phyloP scores from a whole-genome alignment of 2,329 filamentous ascomycete genomes.

The Alternaria triticimaculans region DNA sequence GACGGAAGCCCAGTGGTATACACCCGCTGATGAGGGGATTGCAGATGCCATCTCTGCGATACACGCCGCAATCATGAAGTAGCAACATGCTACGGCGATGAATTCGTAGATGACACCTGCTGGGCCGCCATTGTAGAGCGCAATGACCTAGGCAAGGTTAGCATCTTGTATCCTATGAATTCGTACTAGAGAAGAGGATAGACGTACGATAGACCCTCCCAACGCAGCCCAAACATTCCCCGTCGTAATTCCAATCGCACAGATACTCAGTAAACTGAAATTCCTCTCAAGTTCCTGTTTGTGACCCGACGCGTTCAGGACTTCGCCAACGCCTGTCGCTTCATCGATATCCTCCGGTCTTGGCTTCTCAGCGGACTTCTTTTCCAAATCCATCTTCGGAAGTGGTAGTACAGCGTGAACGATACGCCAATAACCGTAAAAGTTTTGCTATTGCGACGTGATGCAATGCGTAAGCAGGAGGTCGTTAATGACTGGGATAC shows the following conservation, averaged over 20 bases:
- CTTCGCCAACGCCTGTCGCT: conserved; percentile 36
- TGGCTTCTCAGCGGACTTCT: conserved; percentile 19
- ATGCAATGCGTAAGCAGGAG: neutral
- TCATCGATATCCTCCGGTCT: conserved; percentile 23
- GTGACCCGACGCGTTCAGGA: conserved; percentile 60
- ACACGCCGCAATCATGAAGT: conserved; percentile 58
- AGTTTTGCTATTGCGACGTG: neutral
- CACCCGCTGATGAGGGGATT: conserved; percentile 52
- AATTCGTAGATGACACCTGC: conserved; percentile 57
- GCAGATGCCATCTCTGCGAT: conserved; percentile 59
- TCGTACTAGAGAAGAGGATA: conserved; percentile 13
- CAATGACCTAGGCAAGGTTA: conserved; percentile 38
- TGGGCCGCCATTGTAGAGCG: conserved; percentile 55
- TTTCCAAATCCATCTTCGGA: conserved; percentile 10
- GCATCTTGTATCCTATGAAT: neutral
- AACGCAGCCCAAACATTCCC: conserved; percentile 54
- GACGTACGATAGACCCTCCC: conserved; percentile 57
- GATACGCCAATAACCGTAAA: neutral
- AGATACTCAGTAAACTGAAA: conserved; percentile 57
- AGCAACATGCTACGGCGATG: conserved; percentile 58
- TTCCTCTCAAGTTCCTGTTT: conserved; percentile 59
- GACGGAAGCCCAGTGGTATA: conserved; percentile 62
- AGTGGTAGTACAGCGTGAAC: neutral
- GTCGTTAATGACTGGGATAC: neutral
- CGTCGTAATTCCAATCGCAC: conserved; percentile 55